Base-by-base conservation (phyloP, 176 grass and related monocot genomes). In the Microstegium vimineum region DNA sequence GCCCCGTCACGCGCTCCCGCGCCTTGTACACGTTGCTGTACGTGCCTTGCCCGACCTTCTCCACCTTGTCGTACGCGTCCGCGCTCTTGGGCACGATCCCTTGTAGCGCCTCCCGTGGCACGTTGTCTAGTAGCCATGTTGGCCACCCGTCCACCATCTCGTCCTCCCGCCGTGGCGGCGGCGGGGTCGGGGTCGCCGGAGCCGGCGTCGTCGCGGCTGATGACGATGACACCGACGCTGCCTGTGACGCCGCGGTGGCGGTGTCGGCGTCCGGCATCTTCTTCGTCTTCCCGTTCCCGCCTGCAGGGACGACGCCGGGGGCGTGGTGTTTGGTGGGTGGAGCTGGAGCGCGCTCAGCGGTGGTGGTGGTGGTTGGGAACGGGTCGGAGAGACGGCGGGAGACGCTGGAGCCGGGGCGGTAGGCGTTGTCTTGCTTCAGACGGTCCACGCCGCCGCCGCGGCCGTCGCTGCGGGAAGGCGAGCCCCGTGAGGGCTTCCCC, bases 11-110 rank as follows among this genome's bases (percentile, higher is more conserved):
- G 54, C 92, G 83, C 71, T 94, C 92, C 40, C 89, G 86, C 8
- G 85, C 87, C 84, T 93, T 92, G 78, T 92, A 92, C 77, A 92
- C 90, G 74, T 92, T 92, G 86, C 90, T 92, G 83, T 92, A 92
- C 64, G 90, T 92, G 14, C 90, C 90, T 66, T 92, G 90, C 8
- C 90, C 91, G 20, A 91, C 74, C 85, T 94, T 90, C 30, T 91
- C 89, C 49, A 94, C 66, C 83, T 94, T 91, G 72, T 94, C 89
- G 79, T 89, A 94, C 4, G 86, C 87, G 73, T 94, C 89, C 18
- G 92, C 89, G 72, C 92, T 94, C 40, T 46, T 74, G 32, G 89
- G 83, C 11, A 91, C 83, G 56, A 91, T 86, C 12, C 86, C 92
- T 2, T 80, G n/a, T 7, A 94, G 92, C 20, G 78, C 79, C 72